Conservation (phyloP, 2,329 filamentous ascomycete species). For the Penicillium paneum region DNA sequence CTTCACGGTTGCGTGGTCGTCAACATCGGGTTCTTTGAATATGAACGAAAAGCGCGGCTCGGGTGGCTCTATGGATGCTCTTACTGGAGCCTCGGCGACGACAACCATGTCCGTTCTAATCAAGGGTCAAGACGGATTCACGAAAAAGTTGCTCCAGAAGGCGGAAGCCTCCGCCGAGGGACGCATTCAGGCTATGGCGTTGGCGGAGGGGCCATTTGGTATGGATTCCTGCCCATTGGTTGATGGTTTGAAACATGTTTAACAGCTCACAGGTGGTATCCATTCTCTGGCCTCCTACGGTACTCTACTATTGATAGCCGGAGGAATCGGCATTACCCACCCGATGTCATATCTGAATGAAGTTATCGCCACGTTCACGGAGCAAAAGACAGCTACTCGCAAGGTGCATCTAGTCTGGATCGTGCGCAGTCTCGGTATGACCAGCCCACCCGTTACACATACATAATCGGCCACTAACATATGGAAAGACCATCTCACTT, state of each 20-base stretch:
- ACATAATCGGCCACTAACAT: neutral
- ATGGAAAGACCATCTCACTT: slow-evolving; percentile 31
- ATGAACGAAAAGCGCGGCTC: slow-evolving; percentile 29
- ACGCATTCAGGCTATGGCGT: slow-evolving; percentile 25
- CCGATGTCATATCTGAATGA: slow-evolving; percentile 35
- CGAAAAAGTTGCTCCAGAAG: slow-evolving; percentile 30
- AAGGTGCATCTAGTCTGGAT: slow-evolving; percentile 34
- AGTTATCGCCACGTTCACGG: slow-evolving; percentile 26
- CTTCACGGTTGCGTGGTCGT: slow-evolving; percentile 43
- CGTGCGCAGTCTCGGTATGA: slow-evolving; percentile 32
- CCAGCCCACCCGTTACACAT: too few species aligned
- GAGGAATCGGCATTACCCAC: slow-evolving; percentile 40
- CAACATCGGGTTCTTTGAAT: slow-evolving; percentile 16
- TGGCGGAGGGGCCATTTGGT: slow-evolving; percentile 39
- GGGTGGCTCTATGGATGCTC: slow-evolving; percentile 28
- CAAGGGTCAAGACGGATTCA: slow-evolving; percentile 35
- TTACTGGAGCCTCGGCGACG: slow-evolving; percentile 26
- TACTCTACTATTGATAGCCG: slow-evolving; percentile 35
- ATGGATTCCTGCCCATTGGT: slow-evolving; percentile 1
- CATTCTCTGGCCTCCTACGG: slow-evolving; percentile 34
- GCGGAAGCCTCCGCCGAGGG: slow-evolving; percentile 26
- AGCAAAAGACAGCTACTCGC: slow-evolving; percentile 26
- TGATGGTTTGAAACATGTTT: neutral
- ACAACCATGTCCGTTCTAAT: slow-evolving; percentile 35
- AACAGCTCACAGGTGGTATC: slow-evolving; percentile 24